phyloP scores from a whole-genome alignment of 2,329 filamentous ascomycete species.

The Cercospora berteroae region DNA sequence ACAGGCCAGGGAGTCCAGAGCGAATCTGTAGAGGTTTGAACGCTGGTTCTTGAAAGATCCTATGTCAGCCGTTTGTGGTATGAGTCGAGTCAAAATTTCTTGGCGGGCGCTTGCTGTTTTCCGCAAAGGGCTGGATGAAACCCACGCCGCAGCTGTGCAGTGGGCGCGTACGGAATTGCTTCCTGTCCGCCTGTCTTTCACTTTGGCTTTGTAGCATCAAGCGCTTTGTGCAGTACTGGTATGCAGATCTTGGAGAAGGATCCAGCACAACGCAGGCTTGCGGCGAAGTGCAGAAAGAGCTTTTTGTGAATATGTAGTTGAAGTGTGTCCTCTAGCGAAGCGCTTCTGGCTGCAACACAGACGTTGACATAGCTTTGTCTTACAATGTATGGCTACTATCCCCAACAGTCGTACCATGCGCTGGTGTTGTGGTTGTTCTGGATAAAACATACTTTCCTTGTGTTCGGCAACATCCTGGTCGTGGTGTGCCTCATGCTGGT shows the following conservation, averaged over 20 bases:
- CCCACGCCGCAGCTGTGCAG: background rate
- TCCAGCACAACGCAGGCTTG: background rate
- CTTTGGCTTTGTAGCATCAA: constrained; percentile 2
- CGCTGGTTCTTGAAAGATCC: background rate
- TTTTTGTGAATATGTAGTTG: background rate
- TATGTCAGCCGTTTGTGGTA: background rate
- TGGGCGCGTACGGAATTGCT: background rate
- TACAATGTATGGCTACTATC: constrained; percentile 10
- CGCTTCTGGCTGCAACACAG: background rate
- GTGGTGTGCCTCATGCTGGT: constrained; percentile 11
- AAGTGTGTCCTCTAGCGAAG: background rate
- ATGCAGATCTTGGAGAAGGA: background rate
- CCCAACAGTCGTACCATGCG: constrained; percentile 9
- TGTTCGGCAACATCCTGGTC: constrained; percentile 8
- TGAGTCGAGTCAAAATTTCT: background rate
- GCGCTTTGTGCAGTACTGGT: background rate
- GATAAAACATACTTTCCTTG: constrained; percentile 11
- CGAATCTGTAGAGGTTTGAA: constrained; percentile 7
- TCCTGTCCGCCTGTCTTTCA: background rate
- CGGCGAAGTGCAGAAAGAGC: background rate
- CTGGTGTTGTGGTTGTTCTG: constrained; percentile 13
- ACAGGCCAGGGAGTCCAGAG: constrained; percentile 5
- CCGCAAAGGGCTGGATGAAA: background rate
- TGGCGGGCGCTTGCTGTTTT: constrained; percentile 3
- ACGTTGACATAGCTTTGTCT: background rate